Conservation (phyloP, 176 grass and related monocot genomes). For the Carex cristatella region DNA sequence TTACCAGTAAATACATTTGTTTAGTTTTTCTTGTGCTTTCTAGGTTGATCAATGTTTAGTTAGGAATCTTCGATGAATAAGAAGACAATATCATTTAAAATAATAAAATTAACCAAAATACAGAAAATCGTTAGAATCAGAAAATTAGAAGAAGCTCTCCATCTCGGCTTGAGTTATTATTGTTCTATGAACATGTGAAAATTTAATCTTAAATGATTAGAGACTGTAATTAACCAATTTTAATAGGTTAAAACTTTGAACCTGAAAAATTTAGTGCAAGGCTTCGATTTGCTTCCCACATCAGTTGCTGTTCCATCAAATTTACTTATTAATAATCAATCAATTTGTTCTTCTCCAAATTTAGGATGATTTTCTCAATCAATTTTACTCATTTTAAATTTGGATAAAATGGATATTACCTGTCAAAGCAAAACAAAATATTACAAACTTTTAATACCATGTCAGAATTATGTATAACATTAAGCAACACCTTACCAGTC, state of each 20-base stretch:
- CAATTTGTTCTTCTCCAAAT: constrained; percentile 49
- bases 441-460: constrained; percentile 3
- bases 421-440: constrained; percentile 30
- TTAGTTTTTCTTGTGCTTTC: neutral
- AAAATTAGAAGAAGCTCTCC: constrained; percentile 5
- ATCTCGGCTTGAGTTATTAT: constrained; percentile 12
- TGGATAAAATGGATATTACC: constrained; percentile 28
- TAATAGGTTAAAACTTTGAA: constrained; percentile 67
- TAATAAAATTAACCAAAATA: neutral
- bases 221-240: constrained; percentile 62
- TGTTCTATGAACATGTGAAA: constrained; percentile 37
- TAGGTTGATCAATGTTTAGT: neutral
- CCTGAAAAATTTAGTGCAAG: constrained; percentile 99
- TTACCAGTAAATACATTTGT: neutral
- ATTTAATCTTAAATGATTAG: constrained; percentile 36
- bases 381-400: constrained; percentile 34
- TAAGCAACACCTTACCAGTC: constrained; percentile 1
- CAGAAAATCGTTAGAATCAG: neutral
- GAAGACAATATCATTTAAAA: neutral
- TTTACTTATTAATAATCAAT: constrained; percentile 50
- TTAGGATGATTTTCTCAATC: constrained; percentile 33
- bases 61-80: neutral
- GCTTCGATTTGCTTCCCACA: constrained; percentile 96
- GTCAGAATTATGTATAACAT: constrained; percentile 11
- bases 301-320: constrained; percentile 86